Evolutionary conservation across 805 yeast species (phyloP), one percentile per base, ranked within the genome.

Genomic region (Jamesozyma rosinii): DNA sequence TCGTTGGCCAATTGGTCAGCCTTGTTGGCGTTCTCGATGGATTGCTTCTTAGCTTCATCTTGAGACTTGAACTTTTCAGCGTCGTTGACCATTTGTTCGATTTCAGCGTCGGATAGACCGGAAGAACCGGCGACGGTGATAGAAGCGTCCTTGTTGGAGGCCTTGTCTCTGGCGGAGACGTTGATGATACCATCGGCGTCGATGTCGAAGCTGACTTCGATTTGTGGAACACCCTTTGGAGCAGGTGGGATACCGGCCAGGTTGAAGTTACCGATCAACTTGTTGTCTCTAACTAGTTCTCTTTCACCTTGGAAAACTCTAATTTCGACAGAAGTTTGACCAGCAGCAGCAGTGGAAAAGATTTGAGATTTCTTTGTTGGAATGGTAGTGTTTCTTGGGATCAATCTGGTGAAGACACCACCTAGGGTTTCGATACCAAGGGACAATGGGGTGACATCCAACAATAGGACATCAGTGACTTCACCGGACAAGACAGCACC

Each of bases 271-370:
- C 97, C 97, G 67, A 88, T 85, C 67, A 89, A 78, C 75, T 89
- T 88, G 85, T 88, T 88, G 77, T 88, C 97, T 74, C 95, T 83
- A 62, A 90, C 95, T 64, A 89, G 81, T 74, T 88, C 96, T 77
- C 97, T 85, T 78, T 88, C 97, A 76, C 97, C 97, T 76, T 88
- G 96, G 95, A 86, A 89, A 48, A 88, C 97, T 74, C 96, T 83
- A 72, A 88, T 88, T 75, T 87, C 95, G 57, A 87, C 95, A 58
- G 95, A 83, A 52, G 95, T 87, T 76, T 87, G 96, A 66, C 95
- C 95, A 58, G 90, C 83, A 53, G 95, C 88, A 51, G 95, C 95
- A 59, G 96, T 87, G 43, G 95, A 86, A 83, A 89, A 88, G 61
- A 88, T 80, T 75, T 88, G 96, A 39, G 95, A 84, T 74, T 88